Conservation (phyloP, 2,329 filamentous ascomycete genomes). For the Stachybotrys chartarum region DNA sequence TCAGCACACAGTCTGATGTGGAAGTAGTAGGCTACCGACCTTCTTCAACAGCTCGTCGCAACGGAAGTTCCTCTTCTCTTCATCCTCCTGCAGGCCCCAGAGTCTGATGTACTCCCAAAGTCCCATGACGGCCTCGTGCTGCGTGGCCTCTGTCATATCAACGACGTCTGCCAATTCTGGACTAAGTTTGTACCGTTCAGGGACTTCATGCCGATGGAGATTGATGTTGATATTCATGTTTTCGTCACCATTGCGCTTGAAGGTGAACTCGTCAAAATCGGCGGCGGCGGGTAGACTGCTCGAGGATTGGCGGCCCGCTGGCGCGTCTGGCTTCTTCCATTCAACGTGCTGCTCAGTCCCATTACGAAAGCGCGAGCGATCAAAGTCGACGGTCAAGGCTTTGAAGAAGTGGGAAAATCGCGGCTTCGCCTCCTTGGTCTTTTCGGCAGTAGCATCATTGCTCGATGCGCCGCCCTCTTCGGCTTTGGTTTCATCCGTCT, state of each 20-base stretch:
- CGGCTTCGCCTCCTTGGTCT: slow-evolving; percentile 35
- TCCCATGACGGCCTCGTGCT: slow-evolving; percentile 80
- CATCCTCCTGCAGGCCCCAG: slow-evolving; percentile 83
- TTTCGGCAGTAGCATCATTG: slow-evolving; percentile 15
- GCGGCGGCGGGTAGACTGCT: slow-evolving; percentile 45
- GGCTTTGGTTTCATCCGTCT: slow-evolving; percentile 12
- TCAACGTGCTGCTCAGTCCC: slow-evolving; percentile 57
- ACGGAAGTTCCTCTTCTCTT: slow-evolving; percentile 86
- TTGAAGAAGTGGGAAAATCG: slow-evolving; percentile 77
- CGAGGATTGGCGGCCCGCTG: slow-evolving; percentile 38
- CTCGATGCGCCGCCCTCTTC: slow-evolving; percentile 5
- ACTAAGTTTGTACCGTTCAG: slow-evolving; percentile 76
- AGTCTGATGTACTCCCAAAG: slow-evolving; percentile 93
- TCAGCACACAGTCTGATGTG: neutral
- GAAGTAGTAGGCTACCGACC: slow-evolving; percentile 39
- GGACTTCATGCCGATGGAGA: slow-evolving; percentile 73
- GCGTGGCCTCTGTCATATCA: slow-evolving; percentile 79
- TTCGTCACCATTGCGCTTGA: slow-evolving; percentile 87
- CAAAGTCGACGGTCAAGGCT: slow-evolving; percentile 67
- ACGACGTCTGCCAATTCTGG: slow-evolving; percentile 74
- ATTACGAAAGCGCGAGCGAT: slow-evolving; percentile 52
- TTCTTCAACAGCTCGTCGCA: slow-evolving; percentile 78
- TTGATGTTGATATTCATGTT: slow-evolving; percentile 89
- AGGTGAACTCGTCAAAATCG: slow-evolving; percentile 86
- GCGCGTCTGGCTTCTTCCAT: slow-evolving; percentile 76